Evolutionary conservation across 2,329 filamentous ascomycete genomes (phyloP), one percentile per base, ranked within the genome.

Genomic region (Fusarium citri): DNA sequence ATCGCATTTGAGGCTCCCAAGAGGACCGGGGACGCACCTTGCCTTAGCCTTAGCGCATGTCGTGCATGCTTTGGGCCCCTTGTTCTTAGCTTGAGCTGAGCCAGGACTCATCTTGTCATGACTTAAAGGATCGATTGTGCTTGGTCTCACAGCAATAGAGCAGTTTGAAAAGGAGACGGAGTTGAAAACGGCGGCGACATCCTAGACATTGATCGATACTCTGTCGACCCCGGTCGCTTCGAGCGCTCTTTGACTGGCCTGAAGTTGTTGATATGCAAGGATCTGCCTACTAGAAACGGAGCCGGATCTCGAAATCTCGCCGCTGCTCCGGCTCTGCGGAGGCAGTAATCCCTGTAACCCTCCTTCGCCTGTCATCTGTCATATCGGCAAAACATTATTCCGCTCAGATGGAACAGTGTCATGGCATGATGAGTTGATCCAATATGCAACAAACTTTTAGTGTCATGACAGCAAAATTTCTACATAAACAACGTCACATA

Each of bases 21-120:
- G 74, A 12, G 81, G 80, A 5, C 84, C 81, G 1, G 82, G 78
- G 26, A 85, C 81, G 46, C 84, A 86, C 70, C 84, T 79, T 30
- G 83, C 81, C 72, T 86, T 86, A n/a, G 84, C 84, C 69, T 82
- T 84, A 62, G 84, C 84, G 71, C 84, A 86, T 3, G 83, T 85
- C 3, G 78, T 79, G 71, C 84, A 86, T 45, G 84, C 84, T 68
- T 83, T 82, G 6, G 84, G 84, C 15, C 84, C 84, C 65, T 82
- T 84, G 69, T 76, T 77, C 47, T 74, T 73, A 16, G 70, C 57
- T 59, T 79, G 72, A 54, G 59, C 53, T 37, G 45, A 31, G 28
- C 49, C 58, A 46, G 63, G 59, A 50, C 59, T 73, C 73, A 75
- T 75, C 45, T 58, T 69, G 66, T 59, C 65, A 72, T 65, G 53